Percentiles rank a stretch among this genome's conserved stretches.
Evolutionary conservation across 176 grass and related monocot species (phyloP).

Genomic region (Carex pumila): DNA sequence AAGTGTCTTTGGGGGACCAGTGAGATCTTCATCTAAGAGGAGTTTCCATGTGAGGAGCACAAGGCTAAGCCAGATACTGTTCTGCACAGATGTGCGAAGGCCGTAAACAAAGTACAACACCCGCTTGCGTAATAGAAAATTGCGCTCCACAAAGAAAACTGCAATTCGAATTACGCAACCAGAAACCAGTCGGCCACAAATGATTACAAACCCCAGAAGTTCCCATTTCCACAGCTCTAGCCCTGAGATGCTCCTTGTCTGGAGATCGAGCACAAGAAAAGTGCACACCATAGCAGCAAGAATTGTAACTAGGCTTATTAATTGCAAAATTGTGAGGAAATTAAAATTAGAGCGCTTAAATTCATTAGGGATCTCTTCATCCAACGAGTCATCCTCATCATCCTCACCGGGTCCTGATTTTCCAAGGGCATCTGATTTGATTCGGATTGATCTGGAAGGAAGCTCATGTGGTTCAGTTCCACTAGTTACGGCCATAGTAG

Average conservation of each 20-base stretch:
- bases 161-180: constrained; percentile 57
- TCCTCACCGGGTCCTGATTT: constrained; percentile 56
- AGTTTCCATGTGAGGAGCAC: constrained; percentile 64
- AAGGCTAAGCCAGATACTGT: constrained; percentile 61
- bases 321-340: constrained; percentile 54
- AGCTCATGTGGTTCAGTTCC: constrained; percentile 24
- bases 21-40: constrained; percentile 56
- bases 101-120: constrained; percentile 91
- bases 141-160: constrained; percentile 61
- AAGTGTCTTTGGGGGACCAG: constrained; percentile 28
- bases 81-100: constrained; percentile 56
- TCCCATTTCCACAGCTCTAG: constrained; percentile 75
- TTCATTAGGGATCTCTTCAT: constrained; percentile 78
- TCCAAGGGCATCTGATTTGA: constrained; percentile 36
- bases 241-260: constrained; percentile 20
- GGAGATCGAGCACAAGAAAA: constrained; percentile 25
- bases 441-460: constrained; percentile 33
- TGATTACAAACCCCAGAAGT: constrained; percentile 56
- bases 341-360: constrained; percentile 65
- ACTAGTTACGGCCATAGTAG: neutral
- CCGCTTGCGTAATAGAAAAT: constrained; percentile 63
- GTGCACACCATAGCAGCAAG: constrained; percentile 47
- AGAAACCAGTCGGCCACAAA: constrained; percentile 75
- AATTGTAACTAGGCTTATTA: constrained; percentile 56
- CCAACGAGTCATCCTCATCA: constrained; percentile 53